Percentiles rank a stretch among this genome's conserved stretches.
phyloP scores from a whole-genome alignment of 1,139 yeast species.

The Debaryomyces nepalensis region DNA sequence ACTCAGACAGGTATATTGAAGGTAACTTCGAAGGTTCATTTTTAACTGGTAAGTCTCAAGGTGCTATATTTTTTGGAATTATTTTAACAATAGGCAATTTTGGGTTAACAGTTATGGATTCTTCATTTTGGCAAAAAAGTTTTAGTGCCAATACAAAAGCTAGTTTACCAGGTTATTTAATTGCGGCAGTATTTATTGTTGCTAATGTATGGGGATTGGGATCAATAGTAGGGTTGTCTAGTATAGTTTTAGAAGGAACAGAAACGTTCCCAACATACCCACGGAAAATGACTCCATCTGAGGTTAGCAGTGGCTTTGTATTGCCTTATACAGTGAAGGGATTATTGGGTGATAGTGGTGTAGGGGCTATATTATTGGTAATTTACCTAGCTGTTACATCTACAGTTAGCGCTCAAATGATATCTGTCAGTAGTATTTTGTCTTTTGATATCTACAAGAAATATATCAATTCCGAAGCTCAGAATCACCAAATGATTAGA shows the following conservation, averaged over 20 bases:
- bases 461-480: slow-evolving; percentile 31
- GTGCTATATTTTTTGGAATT: slow-evolving; percentile 34
- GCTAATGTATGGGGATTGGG: slow-evolving; percentile 41
- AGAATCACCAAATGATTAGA: slow-evolving; percentile 30
- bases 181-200: slow-evolving; percentile 37
- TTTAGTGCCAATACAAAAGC: slow-evolving; percentile 39
- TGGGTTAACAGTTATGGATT: slow-evolving; percentile 37
- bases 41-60: slow-evolving; percentile 39
- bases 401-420: slow-evolving; percentile 37
- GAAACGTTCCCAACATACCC: slow-evolving; percentile 37
- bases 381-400: slow-evolving; percentile 39
- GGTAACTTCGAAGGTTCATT: slow-evolving; percentile 41
- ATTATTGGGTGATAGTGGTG: slow-evolving; percentile 32
- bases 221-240: slow-evolving; percentile 32
- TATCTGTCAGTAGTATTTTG: slow-evolving; percentile 35
- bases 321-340: slow-evolving; percentile 34
- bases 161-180: slow-evolving; percentile 42
- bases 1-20: slow-evolving; percentile 25
- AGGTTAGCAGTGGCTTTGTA: slow-evolving; percentile 34
- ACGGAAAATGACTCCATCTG: slow-evolving; percentile 28
- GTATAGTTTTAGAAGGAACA: slow-evolving; percentile 29
- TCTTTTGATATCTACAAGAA: slow-evolving; percentile 38
- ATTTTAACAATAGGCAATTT: slow-evolving; percentile 35
- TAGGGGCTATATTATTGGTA: slow-evolving; percentile 34
- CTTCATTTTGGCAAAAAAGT: slow-evolving; percentile 40